Base-by-base conservation (phyloP, 1,284 basidiomycete genomes). In the Hortiboletus rubellus region DNA sequence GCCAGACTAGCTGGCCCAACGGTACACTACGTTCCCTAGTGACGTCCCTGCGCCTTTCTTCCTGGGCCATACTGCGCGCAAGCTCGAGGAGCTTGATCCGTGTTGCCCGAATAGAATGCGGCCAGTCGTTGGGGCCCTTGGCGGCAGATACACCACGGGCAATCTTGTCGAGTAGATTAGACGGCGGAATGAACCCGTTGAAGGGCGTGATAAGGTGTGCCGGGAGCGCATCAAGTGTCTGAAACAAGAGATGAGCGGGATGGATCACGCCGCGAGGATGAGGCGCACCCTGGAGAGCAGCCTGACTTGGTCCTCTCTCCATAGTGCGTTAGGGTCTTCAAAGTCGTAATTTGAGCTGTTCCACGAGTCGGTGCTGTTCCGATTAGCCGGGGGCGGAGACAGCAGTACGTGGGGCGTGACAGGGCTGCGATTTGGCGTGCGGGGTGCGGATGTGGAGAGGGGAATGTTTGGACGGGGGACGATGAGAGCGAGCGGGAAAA, bases 151-250 rank as follows among this genome's bases (percentile, higher is more conserved):
- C 82, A 56, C 88, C 85, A 38, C 86, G 83, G 15, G 90, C 88
- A 62, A 92, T 85, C 76, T 89, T 91, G 72, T 92, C 89, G 61
- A 92, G 83, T 18, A 92, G 81, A 70, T 92, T 92, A 11, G 87
- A 84, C 27, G 90, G 91, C 6, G 90, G 91, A 17, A 91, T 81
- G 45, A 84, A 79, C 31, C 91, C 89, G 61, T 86, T 85, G 78
- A 89, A 92, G 52, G 90, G 91, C 15, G 89, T 92, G 68, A 90
- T 77, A 27, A 92, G 79, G 66, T 92, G 88, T 14, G 85, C 77
- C n/a, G 90, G 90, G 59, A 92, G 82, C 44, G 87, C 87, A 68
- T 92, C 90, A 22, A 92, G 79, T 22, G 91, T 90, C 90, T 64
- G 5, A 31, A 27, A 47, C 4, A 14, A 12, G 10, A 37, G 0